phyloP scores from a whole-genome alignment of 2,329 filamentous ascomycete species.

The Talaromyces sp. region DNA sequence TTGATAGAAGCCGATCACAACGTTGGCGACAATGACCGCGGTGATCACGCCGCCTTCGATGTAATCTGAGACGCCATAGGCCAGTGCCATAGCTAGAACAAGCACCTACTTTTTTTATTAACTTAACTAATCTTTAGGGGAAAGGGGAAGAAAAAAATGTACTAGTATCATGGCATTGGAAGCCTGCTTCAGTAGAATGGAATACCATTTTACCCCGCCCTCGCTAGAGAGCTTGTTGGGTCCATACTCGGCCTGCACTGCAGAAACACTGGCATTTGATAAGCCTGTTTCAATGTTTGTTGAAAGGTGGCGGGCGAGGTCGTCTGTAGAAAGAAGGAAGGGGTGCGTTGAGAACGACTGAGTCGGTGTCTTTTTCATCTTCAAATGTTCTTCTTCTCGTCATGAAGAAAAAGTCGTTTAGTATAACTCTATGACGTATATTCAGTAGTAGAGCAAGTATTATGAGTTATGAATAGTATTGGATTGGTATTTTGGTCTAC shows the following conservation, averaged over 20 bases:
- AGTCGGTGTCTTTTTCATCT: constrained; percentile 9
- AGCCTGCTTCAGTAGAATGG: constrained; percentile 50
- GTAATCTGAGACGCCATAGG: constrained; percentile 53
- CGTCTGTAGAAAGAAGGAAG: constrained; percentile 29
- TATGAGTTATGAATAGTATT: background rate
- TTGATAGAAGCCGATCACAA: constrained; percentile 56
- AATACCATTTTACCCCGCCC: constrained; percentile 43
- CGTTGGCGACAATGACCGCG: constrained; percentile 56
- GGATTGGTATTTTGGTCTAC: background rate
- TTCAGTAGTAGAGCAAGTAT: background rate
- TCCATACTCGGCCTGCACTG: constrained; percentile 45
- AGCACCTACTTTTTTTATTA: constrained; percentile 53
- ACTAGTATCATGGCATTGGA: constrained; percentile 55
- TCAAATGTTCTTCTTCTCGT: background rate
- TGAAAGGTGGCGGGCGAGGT: constrained; percentile 41
- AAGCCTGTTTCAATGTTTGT: constrained; percentile 49
- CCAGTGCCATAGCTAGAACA: constrained; percentile 66
- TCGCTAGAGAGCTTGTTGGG: constrained; percentile 46
- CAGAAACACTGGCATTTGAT: constrained; percentile 35
- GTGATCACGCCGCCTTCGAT: constrained; percentile 57
- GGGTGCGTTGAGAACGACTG: constrained; percentile 20
- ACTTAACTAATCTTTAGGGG: background rate
- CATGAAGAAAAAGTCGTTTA: background rate
- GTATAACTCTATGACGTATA: background rate
- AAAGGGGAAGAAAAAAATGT: constrained; percentile 11